Evolutionary conservation across 192 early-diverging fungal genomes (phyloP).

Genomic region (Podila epigama): DNA sequence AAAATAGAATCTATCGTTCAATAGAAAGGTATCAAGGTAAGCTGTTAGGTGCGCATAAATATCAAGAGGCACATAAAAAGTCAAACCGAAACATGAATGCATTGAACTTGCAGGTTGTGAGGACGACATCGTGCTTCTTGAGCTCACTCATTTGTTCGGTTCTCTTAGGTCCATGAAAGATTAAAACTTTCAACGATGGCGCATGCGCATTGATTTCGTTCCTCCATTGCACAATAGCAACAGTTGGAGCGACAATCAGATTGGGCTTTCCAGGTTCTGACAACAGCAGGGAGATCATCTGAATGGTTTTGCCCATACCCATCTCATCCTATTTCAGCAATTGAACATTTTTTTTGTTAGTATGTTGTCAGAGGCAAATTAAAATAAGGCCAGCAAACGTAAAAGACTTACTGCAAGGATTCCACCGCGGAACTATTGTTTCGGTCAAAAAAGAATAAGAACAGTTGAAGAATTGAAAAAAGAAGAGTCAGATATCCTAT

Average conservation of each 20-base stretch:
- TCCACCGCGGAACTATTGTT: slow-evolving; percentile 78
- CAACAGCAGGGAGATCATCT: slow-evolving; percentile 84
- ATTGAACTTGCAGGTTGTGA: slow-evolving; percentile 67
- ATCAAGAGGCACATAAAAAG: too few species aligned
- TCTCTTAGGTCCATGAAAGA: slow-evolving; percentile 82
- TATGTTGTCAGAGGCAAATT: neutral
- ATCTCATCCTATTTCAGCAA: slow-evolving; percentile 73
- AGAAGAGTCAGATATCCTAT: neutral
- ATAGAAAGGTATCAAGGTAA: neutral
- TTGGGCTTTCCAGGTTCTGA: slow-evolving; percentile 72
- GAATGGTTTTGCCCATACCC: slow-evolving; percentile 96
- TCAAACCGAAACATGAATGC: too few species aligned
- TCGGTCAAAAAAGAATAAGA: slow-evolving; percentile 13
- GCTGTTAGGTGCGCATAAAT: too few species aligned
- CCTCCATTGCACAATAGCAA: slow-evolving; percentile 90
- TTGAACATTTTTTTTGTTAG: neutral
- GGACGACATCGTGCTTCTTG: slow-evolving; percentile 74
- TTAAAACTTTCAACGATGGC: slow-evolving; percentile 64
- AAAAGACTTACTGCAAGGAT: slow-evolving; percentile 66
- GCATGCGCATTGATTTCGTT: slow-evolving; percentile 77
- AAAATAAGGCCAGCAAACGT: neutral
- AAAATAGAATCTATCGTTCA: slow-evolving; percentile 71
- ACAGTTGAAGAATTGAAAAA: neutral
- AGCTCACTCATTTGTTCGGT: slow-evolving; percentile 62
- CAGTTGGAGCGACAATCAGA: slow-evolving; percentile 86